Evolutionary conservation across 73 alveolate genomes (phyloP).

Genomic region (Paramecium primaurelia): DNA sequence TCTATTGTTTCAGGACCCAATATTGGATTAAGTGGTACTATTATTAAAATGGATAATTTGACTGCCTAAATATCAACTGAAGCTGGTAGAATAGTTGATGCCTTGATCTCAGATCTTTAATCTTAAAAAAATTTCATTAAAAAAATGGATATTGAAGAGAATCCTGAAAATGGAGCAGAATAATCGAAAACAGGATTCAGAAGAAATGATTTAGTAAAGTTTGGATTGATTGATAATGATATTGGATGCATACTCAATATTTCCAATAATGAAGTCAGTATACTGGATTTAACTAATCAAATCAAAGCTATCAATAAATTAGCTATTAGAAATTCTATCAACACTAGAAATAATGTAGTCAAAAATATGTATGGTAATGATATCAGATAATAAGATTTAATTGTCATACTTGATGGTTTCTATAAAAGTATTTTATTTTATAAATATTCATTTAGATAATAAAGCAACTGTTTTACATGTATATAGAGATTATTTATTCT

Average conservation of each 20-base stretch:
- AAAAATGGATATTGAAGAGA: not conserved
- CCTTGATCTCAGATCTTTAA: no score
- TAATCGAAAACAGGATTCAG: not conserved
- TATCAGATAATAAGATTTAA: not conserved
- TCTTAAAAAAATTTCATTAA: no score
- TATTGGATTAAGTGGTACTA: not conserved
- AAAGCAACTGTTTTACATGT: constrained; percentile 34
- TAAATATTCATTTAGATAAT: not conserved
- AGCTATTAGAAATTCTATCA: not conserved
- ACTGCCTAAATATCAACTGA: no score
- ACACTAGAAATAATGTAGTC: constrained; percentile 6
- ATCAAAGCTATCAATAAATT: not conserved
- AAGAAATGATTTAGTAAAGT: not conserved
- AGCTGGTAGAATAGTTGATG: no score
- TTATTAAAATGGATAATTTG: no score
- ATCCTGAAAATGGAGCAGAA: not conserved
- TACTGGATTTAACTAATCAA: not conserved
- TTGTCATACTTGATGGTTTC: not conserved
- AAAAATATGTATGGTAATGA: constrained; percentile 24
- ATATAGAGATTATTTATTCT: constrained; percentile 21
- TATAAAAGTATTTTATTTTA: not conserved
- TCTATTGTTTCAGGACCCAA: not conserved
- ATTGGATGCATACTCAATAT: not conserved
- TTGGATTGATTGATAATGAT: constrained; percentile 2
- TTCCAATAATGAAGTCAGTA: not conserved